These are phyloP conservation scores for Aspergillus melleus DNA, from an alignment of 2,329 filamentous ascomycete species.

Conservation along the genomic window DNA sequence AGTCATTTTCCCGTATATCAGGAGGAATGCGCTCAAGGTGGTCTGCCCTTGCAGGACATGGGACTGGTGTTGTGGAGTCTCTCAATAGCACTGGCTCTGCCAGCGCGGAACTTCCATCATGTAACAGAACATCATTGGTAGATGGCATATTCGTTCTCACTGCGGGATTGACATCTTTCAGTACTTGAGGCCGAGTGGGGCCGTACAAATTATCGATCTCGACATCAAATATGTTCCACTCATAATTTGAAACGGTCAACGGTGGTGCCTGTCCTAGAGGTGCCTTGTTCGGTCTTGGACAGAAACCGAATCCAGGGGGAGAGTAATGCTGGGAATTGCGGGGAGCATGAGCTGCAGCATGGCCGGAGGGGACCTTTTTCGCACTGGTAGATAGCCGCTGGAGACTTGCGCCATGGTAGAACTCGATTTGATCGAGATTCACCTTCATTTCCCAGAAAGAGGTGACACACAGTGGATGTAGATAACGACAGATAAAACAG, in stretches of 20 bases:
- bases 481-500: background rate
- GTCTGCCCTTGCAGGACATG: background rate
- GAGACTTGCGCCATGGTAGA: constrained; percentile 10
- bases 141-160: constrained; percentile 7
- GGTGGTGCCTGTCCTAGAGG: constrained; percentile 1
- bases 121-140: constrained; percentile 7
- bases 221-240: constrained; percentile 12
- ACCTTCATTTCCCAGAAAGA: constrained; percentile 6
- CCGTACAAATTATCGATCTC: constrained; percentile 7
- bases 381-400: constrained; percentile 3
- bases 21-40: background rate
- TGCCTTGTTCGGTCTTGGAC: constrained; percentile 4
- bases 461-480: background rate
- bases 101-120: constrained; percentile 4
- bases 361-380: background rate
- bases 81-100: constrained; percentile 7
- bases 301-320: constrained; percentile 8
- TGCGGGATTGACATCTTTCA: background rate
- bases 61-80: background rate
- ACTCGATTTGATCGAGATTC: constrained; percentile 14
- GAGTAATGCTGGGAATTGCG: constrained; percentile 4
- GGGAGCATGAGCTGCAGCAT: background rate
- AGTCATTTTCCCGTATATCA: constrained; percentile 3
- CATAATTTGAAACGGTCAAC: constrained; percentile 5
- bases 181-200: too few species aligned